Evolutionary conservation across 2,329 filamentous ascomycete genomes (phyloP).

Genomic region (Graphilbum fragrans): DNA sequence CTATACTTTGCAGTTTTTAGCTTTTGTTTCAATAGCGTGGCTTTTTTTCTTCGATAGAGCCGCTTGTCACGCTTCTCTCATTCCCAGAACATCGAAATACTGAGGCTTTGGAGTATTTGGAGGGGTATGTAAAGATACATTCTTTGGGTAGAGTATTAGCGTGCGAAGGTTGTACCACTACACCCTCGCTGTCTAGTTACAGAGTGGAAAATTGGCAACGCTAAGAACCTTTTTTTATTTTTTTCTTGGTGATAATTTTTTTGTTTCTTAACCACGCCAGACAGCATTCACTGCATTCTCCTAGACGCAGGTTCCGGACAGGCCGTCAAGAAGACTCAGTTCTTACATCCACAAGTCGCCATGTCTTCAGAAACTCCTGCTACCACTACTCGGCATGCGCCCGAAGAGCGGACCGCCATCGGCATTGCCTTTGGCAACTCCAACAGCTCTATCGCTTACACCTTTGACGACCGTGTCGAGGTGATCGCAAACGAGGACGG

Average conservation of each 20-base stretch:
- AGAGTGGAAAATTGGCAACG: neutral
- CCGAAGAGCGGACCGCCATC: conserved; percentile 59
- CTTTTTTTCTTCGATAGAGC: too few relatives aligned
- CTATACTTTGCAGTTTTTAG: too few relatives aligned
- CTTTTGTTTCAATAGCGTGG: too few relatives aligned
- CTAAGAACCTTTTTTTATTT: neutral
- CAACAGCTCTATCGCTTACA: conserved; percentile 93
- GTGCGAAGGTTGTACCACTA: neutral
- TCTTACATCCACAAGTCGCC: neutral
- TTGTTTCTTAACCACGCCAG: neutral
- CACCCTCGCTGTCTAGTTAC: neutral
- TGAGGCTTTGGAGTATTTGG: too few relatives aligned
- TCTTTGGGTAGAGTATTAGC: too few relatives aligned
- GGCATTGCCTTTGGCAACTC: conserved; percentile 97
- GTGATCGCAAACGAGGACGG: conserved; percentile 99
- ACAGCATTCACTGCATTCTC: too few relatives aligned
- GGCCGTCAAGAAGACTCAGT: too few relatives aligned
- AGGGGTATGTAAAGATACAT: neutral
- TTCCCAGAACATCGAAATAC: too few relatives aligned
- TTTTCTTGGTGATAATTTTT: neutral
- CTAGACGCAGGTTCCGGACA: too few relatives aligned
- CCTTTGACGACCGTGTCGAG: conserved; percentile 85
- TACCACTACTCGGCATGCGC: conserved; percentile 20
- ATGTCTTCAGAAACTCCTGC: conserved; percentile 8
- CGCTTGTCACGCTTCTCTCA: too few relatives aligned